Conservation (phyloP, 495 filamentous ascomycete species). For the Aspergillus egyptiacus region DNA sequence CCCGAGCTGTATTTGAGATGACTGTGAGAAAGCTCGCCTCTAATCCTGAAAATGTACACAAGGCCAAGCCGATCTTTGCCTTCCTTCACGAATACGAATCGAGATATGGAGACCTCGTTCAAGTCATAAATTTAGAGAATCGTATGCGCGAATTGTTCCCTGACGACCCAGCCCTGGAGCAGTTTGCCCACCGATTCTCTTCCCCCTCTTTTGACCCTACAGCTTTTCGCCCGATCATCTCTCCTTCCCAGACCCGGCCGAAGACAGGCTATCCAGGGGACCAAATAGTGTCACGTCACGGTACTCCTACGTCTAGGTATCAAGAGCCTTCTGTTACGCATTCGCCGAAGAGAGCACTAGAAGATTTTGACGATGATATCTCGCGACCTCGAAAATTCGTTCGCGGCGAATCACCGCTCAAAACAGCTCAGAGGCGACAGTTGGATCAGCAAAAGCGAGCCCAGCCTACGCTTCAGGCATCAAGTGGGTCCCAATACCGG, state of each 20-base stretch:
- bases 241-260: constrained; percentile 67
- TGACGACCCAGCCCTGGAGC: constrained; percentile 68
- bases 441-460: constrained; percentile 68
- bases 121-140: constrained; percentile 82
- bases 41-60: constrained; percentile 63
- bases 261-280: constrained; percentile 35
- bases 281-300: constrained; percentile 41
- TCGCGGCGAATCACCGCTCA: constrained; percentile 81
- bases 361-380: constrained; percentile 65
- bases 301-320: constrained; percentile 50
- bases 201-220: constrained; percentile 68
- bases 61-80: constrained; percentile 74
- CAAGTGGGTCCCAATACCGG: constrained; percentile 34
- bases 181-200: constrained; percentile 71
- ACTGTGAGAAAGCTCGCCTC: constrained; percentile 71
- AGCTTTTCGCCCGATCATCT: constrained; percentile 72
- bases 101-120: constrained; percentile 83
- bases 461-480: constrained; percentile 31
- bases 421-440: constrained; percentile 73
- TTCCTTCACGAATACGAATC: constrained; percentile 94
- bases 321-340: constrained; percentile 45
- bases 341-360: constrained; percentile 73
- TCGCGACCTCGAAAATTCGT: constrained; percentile 71
- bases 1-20: constrained; percentile 89
- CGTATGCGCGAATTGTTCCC: constrained; percentile 91